Evolutionary conservation across 768 basidiomycete genomes (phyloP).

Genomic region (Termitomyces titanicus): DNA sequence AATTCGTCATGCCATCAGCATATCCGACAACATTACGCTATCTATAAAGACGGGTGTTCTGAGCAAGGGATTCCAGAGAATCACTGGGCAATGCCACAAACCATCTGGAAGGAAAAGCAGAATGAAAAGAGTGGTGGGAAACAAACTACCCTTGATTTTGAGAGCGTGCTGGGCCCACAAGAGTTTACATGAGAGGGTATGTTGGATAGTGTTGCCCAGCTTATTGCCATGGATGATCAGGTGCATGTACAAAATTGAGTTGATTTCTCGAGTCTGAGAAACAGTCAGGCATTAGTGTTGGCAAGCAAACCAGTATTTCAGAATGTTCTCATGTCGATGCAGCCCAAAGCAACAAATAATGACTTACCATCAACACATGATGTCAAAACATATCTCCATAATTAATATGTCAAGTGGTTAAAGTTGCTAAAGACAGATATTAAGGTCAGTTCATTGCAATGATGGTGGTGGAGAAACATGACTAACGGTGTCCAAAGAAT

Average conservation of each 20-base stretch:
- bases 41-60: constrained; percentile 1
- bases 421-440: constrained; percentile 1
- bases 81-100: not conserved
- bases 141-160: not conserved
- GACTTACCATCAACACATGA: constrained; percentile 13
- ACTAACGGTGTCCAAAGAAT: constrained; percentile 4
- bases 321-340: constrained; percentile 11
- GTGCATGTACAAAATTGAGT: not conserved
- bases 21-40: constrained; percentile 14
- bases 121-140: not conserved
- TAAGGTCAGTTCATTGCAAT: constrained; percentile 8
- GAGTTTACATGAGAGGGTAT: constrained; percentile 9
- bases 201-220: no score
- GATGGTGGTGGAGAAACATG: constrained; percentile 14
- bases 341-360: not conserved
- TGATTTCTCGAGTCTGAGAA: not conserved
- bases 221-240: constrained; percentile 16
- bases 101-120: constrained; percentile 1
- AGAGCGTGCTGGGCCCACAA: not conserved
- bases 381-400: constrained; percentile 14
- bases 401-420: constrained; percentile 12
- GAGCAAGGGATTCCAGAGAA: not conserved
- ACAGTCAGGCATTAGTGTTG: constrained; percentile 4
- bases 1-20: constrained; percentile 10
- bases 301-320: constrained; percentile 5